Evolutionary conservation across 441 rosid genomes (phyloP).

Genomic region (Manihot esculenta): DNA sequence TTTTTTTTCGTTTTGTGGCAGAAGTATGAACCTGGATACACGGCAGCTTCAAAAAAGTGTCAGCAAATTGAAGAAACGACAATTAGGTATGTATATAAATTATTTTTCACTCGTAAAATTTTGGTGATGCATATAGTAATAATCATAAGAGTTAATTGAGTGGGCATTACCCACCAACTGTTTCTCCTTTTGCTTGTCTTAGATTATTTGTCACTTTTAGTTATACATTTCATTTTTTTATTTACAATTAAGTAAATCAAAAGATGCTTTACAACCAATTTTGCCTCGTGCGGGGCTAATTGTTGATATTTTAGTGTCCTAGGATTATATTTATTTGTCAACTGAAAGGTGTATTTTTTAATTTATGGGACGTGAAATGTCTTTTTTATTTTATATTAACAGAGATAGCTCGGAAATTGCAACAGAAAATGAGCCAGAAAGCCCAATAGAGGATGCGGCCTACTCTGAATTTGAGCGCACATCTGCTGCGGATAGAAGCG

Average conservation of each 20-base stretch:
- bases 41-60: conserved; percentile 56
- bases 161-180: no score
- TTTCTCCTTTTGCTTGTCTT: no score
- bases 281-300: conserved; percentile 1
- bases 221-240: not conserved
- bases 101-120: not conserved
- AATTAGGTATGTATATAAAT: conserved; percentile 42
- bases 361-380: not conserved
- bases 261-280: conserved; percentile 23
- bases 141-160: not conserved
- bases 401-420: conserved; percentile 54
- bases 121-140: not conserved
- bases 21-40: conserved; percentile 65
- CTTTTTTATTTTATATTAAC: not conserved
- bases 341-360: not conserved
- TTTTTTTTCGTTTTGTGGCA: conserved; percentile 25
- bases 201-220: not conserved
- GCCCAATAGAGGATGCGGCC: conserved; percentile 20
- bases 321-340: conserved; percentile 4
- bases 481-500: conserved; percentile 41
- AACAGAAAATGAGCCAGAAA: conserved; percentile 31
- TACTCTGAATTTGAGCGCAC: conserved; percentile 34
- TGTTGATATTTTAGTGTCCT: no score
- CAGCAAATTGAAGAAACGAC: conserved; percentile 45
- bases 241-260: not conserved